phyloP scores from a whole-genome alignment of 1,284 basidiomycete genomes.

The Fomitiporia mediterranea region DNA sequence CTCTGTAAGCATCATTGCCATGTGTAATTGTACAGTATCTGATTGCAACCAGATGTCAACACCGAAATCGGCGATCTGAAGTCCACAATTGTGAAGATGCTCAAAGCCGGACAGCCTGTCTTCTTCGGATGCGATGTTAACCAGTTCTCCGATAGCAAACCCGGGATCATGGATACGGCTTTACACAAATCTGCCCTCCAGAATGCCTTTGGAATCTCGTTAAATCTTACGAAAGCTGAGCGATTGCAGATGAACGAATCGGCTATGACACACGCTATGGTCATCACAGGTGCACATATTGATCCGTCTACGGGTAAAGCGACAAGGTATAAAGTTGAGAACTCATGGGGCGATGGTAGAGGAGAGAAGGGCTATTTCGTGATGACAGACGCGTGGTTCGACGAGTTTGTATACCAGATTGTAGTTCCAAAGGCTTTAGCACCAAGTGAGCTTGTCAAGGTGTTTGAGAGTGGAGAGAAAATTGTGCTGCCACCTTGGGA shows the following conservation, averaged over 20 bases:
- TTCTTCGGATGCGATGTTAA: slow-evolving; percentile 95
- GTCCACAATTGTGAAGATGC: slow-evolving; percentile 72
- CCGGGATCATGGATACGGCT: slow-evolving; percentile 83
- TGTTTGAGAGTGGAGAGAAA: slow-evolving; percentile 66
- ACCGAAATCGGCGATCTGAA: slow-evolving; percentile 80
- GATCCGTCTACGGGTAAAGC: slow-evolving; percentile 67
- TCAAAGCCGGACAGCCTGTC: slow-evolving; percentile 88
- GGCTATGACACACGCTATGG: slow-evolving; percentile 92
- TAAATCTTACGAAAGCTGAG: slow-evolving; percentile 76
- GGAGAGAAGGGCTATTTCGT: slow-evolving; percentile 90
- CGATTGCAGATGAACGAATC: slow-evolving; percentile 80
- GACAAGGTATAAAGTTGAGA: slow-evolving; percentile 91
- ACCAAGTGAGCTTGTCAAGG: slow-evolving; percentile 72
- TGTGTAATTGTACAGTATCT: background rate
- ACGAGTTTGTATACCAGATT: slow-evolving; percentile 87
- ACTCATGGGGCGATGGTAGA: slow-evolving; percentile 82
- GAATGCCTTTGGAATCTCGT: slow-evolving; percentile 52
- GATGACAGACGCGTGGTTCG: slow-evolving; percentile 91
- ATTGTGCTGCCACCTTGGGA: slow-evolving; percentile 82
- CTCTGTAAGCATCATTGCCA: slow-evolving; percentile 53
- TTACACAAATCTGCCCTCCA: slow-evolving; percentile 66
- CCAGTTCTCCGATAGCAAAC: slow-evolving; percentile 63
- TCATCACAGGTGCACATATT: slow-evolving; percentile 89
- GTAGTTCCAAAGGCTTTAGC: slow-evolving; percentile 80
- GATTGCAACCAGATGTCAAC: slow-evolving; percentile 69